Percentiles rank a stretch among this genome's conserved stretches.
Evolutionary conservation across 257 asterid genomes (phyloP).

Genomic region (Penstemon barbatus): DNA sequence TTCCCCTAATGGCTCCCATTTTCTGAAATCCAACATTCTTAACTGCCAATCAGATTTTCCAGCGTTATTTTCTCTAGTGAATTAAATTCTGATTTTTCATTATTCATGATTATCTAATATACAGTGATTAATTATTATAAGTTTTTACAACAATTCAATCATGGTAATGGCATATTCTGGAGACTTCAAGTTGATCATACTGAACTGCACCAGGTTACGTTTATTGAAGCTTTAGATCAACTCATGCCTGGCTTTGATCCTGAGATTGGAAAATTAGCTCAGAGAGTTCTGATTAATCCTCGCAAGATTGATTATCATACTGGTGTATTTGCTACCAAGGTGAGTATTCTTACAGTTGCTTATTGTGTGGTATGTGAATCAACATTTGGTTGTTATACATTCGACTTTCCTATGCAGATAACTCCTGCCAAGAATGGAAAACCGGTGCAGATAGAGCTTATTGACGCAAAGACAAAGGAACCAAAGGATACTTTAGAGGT

Average conservation of each 20-base stretch:
- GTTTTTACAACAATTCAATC: conserved; percentile 7
- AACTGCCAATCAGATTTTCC: neutral
- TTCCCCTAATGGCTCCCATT: neutral
- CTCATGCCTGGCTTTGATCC: conserved; percentile 98
- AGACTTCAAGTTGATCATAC: conserved; percentile 36
- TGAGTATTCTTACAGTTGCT: conserved; percentile 33
- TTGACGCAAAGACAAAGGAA: conserved; percentile 97
- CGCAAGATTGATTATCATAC: conserved; percentile 83
- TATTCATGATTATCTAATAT: conserved; percentile 2
- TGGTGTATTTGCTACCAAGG: conserved; percentile 98
- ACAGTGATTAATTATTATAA: neutral
- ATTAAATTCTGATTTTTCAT: neutral
- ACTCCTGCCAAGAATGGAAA: conserved; percentile 98
- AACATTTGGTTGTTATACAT: neutral
- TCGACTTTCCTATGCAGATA: conserved; percentile 48
- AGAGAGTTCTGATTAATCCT: conserved; percentile 82
- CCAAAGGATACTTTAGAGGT: conserved; percentile 87
- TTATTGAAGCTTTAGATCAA: conserved; percentile 89
- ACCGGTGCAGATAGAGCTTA: conserved; percentile 91
- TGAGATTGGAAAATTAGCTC: conserved; percentile 90
- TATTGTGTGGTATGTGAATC: neutral
- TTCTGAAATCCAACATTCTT: neutral
- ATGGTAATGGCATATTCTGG: conserved; percentile 14
- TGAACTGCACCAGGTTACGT: conserved; percentile 67
- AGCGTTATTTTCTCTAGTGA: no score